Conservation (phyloP, 2,329 filamentous ascomycete genomes). For the Penicillium sp. region DNA sequence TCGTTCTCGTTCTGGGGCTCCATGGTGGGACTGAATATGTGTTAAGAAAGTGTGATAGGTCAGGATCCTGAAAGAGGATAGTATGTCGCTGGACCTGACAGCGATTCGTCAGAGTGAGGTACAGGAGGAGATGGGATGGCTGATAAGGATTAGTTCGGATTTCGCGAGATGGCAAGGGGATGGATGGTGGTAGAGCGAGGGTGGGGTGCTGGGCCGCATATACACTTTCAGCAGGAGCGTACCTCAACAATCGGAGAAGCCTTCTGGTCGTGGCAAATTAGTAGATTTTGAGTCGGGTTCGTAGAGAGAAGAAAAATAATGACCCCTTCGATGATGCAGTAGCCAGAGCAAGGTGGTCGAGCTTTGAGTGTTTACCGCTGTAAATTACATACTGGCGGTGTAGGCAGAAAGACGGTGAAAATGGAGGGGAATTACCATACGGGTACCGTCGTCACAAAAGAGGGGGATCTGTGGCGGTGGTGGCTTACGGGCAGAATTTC, state of each 20-base stretch:
- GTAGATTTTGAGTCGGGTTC: slow-evolving; percentile 7
- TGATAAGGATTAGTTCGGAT: slow-evolving; percentile 16
- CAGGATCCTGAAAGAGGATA: slow-evolving; percentile 30
- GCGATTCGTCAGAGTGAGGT: slow-evolving; percentile 3
- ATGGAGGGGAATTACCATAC: slow-evolving; percentile 16
- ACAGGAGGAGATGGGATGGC: slow-evolving; percentile 3
- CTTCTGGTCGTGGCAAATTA: slow-evolving; percentile 17
- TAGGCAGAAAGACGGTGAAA: not conserved
- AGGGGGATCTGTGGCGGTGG: slow-evolving; percentile 33
- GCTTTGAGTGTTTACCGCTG: slow-evolving; percentile 7
- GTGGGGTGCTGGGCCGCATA: slow-evolving; percentile 39
- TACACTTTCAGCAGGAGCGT: slow-evolving; percentile 27
- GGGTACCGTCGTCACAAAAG: slow-evolving; percentile 21
- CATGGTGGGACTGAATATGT: slow-evolving; percentile 59
- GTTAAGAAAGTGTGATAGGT: slow-evolving; percentile 28
- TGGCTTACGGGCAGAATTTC: slow-evolving; percentile 31
- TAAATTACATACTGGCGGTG: slow-evolving; percentile 25
- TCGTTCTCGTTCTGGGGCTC: slow-evolving; percentile 88
- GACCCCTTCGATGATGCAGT: slow-evolving; percentile 18
- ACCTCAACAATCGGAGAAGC: slow-evolving; percentile 18
- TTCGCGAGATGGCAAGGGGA: slow-evolving; percentile 27
- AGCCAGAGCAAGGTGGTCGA: slow-evolving; percentile 4
- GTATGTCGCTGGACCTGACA: slow-evolving; percentile 22
- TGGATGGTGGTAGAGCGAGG: slow-evolving; percentile 24
- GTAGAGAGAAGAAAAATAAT: not conserved